Percentiles rank a stretch among this genome's conserved stretches.
These are phyloP conservation scores for Russula earlei DNA, from an alignment of 768 basidiomycete genomes.

Conservation along the genomic window DNA sequence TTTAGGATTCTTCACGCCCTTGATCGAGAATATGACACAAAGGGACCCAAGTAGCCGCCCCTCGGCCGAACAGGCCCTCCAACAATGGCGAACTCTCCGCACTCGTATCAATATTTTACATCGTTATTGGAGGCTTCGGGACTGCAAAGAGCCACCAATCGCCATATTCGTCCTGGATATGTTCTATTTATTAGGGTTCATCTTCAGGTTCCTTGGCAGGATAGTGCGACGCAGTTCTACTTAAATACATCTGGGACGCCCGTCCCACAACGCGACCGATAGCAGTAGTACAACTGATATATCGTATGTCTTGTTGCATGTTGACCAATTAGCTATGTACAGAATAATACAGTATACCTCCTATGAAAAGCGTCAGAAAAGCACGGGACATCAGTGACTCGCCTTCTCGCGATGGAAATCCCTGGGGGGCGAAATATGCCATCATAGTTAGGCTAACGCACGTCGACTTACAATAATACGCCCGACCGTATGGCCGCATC, in stretches of 20 bases:
- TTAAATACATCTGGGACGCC: background rate
- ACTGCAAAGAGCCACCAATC: background rate
- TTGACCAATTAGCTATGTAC: background rate
- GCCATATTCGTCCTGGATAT: background rate
- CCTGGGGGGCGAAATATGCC: background rate
- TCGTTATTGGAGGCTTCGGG: constrained; percentile 1
- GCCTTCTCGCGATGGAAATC: no score
- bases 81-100: constrained; percentile 1
- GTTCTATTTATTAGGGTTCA: background rate
- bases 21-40: constrained; percentile 3
- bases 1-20: background rate
- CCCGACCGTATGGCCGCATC: background rate
- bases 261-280: background rate
- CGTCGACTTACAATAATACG: background rate
- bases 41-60: background rate
- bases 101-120: background rate
- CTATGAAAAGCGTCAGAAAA: background rate
- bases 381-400: background rate
- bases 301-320: background rate
- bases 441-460: background rate
- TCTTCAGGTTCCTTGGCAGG: background rate
- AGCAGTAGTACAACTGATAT: background rate
- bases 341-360: background rate
- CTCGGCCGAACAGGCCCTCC: background rate
- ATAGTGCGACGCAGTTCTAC: background rate